Conservation (phyloP, 805 yeast species). For the Ogataea populi-albae region DNA sequence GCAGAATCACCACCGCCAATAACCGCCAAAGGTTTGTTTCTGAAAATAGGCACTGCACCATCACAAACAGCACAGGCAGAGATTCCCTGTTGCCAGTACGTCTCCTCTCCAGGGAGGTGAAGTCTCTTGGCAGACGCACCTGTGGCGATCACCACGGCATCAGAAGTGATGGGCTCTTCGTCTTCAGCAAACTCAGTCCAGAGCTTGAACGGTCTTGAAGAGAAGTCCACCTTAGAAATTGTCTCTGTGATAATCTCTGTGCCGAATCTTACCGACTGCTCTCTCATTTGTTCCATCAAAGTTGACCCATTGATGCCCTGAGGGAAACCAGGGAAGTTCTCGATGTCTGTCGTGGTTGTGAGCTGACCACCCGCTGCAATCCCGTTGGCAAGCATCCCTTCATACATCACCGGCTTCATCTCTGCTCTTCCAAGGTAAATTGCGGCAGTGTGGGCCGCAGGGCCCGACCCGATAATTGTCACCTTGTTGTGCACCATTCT, state of each 20-base stretch:
- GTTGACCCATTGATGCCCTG: conserved; percentile 82
- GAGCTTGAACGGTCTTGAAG: conserved; percentile 87
- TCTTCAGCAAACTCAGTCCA: conserved; percentile 98
- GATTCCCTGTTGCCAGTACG: conserved; percentile 98
- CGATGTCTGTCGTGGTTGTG: conserved; percentile 98
- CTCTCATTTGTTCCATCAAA: conserved; percentile 92
- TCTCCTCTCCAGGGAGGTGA: conserved; percentile 92
- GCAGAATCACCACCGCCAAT: conserved; percentile 99
- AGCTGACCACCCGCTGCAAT: conserved; percentile 99
- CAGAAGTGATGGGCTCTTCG: conserved; percentile 85
- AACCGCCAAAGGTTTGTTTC: conserved; percentile 96
- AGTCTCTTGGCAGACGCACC: conserved; percentile 98
- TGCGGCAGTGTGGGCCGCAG: conserved; percentile 99
- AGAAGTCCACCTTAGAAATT: conserved; percentile 84
- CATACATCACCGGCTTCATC: conserved; percentile 87
- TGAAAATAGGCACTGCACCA: conserved; percentile 98
- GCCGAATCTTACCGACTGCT: conserved; percentile 84
- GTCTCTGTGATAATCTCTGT: conserved; percentile 95
- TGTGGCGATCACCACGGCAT: conserved; percentile 89
- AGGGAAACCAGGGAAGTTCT: conserved; percentile 99
- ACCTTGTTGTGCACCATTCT: conserved; percentile 83
- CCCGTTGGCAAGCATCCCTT: conserved; percentile 97
- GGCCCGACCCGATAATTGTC: conserved; percentile 94
- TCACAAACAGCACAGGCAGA: conserved; percentile 99
- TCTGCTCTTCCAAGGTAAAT: conserved; percentile 96